Evolutionary conservation across 2,329 filamentous ascomycete species (phyloP), one percentile per base, ranked within the genome.

Genomic region (Claviceps fusiformis): DNA sequence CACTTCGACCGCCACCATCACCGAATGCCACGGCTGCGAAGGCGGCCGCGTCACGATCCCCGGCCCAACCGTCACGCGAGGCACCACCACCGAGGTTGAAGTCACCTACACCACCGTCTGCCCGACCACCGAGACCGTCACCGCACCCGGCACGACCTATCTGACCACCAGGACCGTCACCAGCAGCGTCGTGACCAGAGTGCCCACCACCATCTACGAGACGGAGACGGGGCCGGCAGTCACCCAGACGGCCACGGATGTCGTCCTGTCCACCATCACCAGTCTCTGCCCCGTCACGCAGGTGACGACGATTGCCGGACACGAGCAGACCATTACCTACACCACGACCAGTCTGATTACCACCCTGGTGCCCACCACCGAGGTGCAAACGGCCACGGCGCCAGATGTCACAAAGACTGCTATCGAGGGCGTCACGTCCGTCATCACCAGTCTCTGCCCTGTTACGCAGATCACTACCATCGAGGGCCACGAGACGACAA

Each of bases 1-100:
- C 15, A 75, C 71, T 15, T 75, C 74, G 4, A 75, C 72, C 15
- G 63, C 75, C 29, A 68, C 67, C 10, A 66, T 75, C 41, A 74
- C 71, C 2, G 64, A 66, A 49, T 73, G 71, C 59, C 61, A 69
- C 17, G 68, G 66, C 33, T 70, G 72, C 55, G 61, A 6, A 9
- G 48, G 60, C n/a, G 65, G 64, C 64, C 27, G 68, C 2, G 66
- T 68, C 39, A 73, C 71, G 3, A 60, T 67, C 10, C 71, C 71
- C 19, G 70, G 66, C 13, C 67, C 65, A 10, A 69, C 66, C 2
- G 59, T 68, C 15, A 59, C 59, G 9, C 47, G 60, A 17, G 66
- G 60, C 29, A 71, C 68, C n/a, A 65, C 64, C 8, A 66, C 62
- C 3, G 57, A 65, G 53, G 59, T 69, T 3, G 67, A 69, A 51